These are phyloP conservation scores for Nitzschia sp. DNA, from an alignment of 108 stramenopile species.

Conservation along the genomic window DNA sequence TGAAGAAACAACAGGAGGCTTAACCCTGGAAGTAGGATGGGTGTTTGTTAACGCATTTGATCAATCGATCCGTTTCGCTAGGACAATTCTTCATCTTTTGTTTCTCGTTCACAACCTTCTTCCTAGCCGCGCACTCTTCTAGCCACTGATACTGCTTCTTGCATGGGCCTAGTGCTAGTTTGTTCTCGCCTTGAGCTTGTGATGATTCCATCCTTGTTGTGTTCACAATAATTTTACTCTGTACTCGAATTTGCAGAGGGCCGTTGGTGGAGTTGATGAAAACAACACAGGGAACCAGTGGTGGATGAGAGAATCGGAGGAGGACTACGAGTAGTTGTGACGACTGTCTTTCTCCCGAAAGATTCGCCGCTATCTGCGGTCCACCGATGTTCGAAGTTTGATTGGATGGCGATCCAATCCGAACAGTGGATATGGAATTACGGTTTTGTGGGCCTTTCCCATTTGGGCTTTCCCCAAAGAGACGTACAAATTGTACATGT, in stretches of 20 bases:
- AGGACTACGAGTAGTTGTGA: too few relatives aligned
- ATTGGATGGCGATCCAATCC: too few relatives aligned
- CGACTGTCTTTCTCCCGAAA: too few relatives aligned
- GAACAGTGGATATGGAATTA: too few relatives aligned
- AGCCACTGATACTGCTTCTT: conserved; percentile 23
- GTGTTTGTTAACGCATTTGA: conserved; percentile 46
- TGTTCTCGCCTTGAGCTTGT: conserved; percentile 14
- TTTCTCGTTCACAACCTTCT: conserved; percentile 13
- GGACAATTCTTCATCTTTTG: conserved; percentile 41
- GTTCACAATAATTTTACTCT: neutral
- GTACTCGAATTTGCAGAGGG: too few relatives aligned
- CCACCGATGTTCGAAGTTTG: too few relatives aligned
- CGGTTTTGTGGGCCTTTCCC: too few relatives aligned
- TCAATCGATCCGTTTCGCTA: conserved; percentile 44
- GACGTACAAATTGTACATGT: too few relatives aligned
- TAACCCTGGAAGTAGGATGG: conserved; percentile 39
- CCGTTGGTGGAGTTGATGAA: too few relatives aligned
- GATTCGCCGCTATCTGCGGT: too few relatives aligned
- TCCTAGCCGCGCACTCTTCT: conserved; percentile 27
- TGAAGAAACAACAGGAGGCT: neutral
- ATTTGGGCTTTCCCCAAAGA: too few relatives aligned
- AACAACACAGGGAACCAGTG: too few relatives aligned
- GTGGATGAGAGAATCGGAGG: neutral
- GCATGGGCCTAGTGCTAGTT: conserved; percentile 46
- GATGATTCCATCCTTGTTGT: neutral